Base-by-base conservation (phyloP, 768 basidiomycete species). In the Termitomyces sp. region DNA sequence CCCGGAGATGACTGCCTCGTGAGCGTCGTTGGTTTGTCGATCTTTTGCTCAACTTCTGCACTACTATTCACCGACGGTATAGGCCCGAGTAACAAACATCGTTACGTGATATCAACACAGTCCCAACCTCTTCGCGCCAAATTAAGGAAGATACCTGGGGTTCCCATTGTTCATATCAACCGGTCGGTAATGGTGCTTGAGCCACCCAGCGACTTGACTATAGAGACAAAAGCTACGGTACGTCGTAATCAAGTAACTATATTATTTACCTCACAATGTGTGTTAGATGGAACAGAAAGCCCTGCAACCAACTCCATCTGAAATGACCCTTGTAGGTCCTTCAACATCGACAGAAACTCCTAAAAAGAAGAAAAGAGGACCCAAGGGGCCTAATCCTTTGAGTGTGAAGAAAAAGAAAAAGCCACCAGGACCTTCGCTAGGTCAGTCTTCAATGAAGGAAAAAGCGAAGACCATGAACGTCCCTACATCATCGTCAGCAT, bases 171-270 rank as follows among this genome's bases (percentile, higher is more conserved):
- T 40, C 95, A 97, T 69, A 79, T 97, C 58, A 95, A 93, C 65
- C 89, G 91, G 33, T 85, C 91, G 1, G 96, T 98, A 11, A 86
- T 97, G 82, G 84, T 99, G 19, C 79, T 98, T 26, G 94, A 96
- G 69, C 92, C 93, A 7, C 91, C 93, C 0, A 91, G 89, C 60
- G 84, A 90, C 55, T 77, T 77, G 3, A 98, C 94, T 1, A 66
- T 93, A 11, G 67, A 76, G 52, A 78, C 77, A 44, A 98, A 98
- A 70, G 76, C 78, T 51, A 64, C 69, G 64, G 90, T 84, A 63
- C 55, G 78, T 70, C 43, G 46, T n/a, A 38, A 53, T 46, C 37
- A 37, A 5, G 35, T 26, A 2, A 43, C 40, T 17, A 23, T 14
- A 50, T n/a, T 12, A 38, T 55, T 23, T 49, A 28, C 45, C 12